Conservation (phyloP, 805 yeast genomes). For the Candida berthetii region DNA sequence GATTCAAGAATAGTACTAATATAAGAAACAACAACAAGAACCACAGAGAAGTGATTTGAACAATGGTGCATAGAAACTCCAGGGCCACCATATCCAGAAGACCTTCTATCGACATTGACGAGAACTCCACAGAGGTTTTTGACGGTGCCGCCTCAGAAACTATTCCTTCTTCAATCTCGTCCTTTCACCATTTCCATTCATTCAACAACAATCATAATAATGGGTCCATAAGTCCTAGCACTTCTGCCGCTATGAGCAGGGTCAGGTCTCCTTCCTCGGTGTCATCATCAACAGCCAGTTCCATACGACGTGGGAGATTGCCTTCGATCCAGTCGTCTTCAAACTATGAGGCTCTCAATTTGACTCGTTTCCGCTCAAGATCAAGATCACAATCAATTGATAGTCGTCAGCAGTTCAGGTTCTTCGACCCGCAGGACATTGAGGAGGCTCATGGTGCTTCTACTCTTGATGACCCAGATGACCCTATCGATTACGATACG, state of each 20-base stretch:
- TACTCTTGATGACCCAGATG: slow-evolving; percentile 49
- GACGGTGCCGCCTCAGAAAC: slow-evolving; percentile 75
- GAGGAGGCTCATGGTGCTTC: slow-evolving; percentile 87
- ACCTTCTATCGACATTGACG: slow-evolving; percentile 31
- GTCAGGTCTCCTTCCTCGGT: slow-evolving; percentile 2
- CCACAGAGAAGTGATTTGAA: too few species aligned
- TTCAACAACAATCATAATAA: slow-evolving; percentile 21
- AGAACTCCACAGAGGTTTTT: slow-evolving; percentile 63
- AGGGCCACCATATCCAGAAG: too few species aligned
- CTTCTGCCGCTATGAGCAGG: too few species aligned
- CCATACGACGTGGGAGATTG: slow-evolving; percentile 19
- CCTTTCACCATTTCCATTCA: slow-evolving; percentile 68
- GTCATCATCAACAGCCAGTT: slow-evolving; percentile 19
- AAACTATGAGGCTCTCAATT: slow-evolving; percentile 7
- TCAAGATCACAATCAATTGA: slow-evolving; percentile 27
- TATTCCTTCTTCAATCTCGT: slow-evolving; percentile 71
- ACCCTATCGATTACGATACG: slow-evolving; percentile 63
- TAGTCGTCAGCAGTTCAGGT: slow-evolving; percentile 51
- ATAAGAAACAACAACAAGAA: neutral
- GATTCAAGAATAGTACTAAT: too few species aligned
- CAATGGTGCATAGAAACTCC: too few species aligned
- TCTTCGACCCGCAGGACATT: slow-evolving; percentile 79
- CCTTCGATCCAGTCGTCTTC: neutral
- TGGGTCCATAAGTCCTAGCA: too few species aligned
- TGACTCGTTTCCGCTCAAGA: slow-evolving; percentile 24